Conservation (phyloP, 129 eudicot genomes). For the Arctium minus region DNA sequence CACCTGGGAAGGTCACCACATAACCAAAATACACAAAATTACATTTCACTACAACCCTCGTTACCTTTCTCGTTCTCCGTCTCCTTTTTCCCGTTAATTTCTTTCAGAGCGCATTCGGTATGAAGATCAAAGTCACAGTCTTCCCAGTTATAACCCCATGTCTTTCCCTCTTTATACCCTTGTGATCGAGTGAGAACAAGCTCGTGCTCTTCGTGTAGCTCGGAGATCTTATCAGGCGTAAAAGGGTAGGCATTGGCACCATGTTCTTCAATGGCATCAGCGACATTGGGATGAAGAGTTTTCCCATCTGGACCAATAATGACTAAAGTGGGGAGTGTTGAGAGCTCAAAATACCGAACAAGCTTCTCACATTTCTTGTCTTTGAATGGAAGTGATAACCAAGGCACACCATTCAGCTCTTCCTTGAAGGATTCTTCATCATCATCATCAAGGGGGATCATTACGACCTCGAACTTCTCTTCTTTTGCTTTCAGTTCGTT, state of each 20-base stretch:
- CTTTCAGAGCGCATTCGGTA: slow-evolving; percentile 62
- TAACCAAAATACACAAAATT: not conserved
- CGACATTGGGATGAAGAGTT: slow-evolving; percentile 69
- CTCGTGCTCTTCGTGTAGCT: slow-evolving; percentile 69
- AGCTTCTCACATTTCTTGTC: slow-evolving; percentile 60
- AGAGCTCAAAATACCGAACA: slow-evolving; percentile 60
- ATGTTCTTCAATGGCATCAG: slow-evolving; percentile 68
- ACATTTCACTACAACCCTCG: slow-evolving; percentile 40
- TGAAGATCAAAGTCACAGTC: slow-evolving; percentile 79
- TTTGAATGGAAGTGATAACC: slow-evolving; percentile 68
- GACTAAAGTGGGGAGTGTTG: slow-evolving; percentile 59
- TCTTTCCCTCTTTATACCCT: slow-evolving; percentile 43
- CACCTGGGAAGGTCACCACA: not conserved
- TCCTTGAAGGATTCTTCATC: slow-evolving; percentile 43
- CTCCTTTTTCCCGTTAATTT: slow-evolving; percentile 25
- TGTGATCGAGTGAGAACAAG: slow-evolving; percentile 53
- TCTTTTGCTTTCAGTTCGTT: slow-evolving; percentile 52
- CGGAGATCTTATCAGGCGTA: slow-evolving; percentile 67
- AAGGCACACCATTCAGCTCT: slow-evolving; percentile 42
- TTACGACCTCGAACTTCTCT: slow-evolving; percentile 66
- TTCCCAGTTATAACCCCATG: slow-evolving; percentile 59
- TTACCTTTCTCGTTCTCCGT: slow-evolving; percentile 19
- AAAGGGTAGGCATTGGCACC: slow-evolving; percentile 76
- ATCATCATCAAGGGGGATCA: slow-evolving; percentile 62
- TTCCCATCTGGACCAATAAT: slow-evolving; percentile 78